Percentiles rank a stretch among this genome's conserved stretches.
Conservation (phyloP, 768 basidiomycete species). For the Leccinum aurantiacum region DNA sequence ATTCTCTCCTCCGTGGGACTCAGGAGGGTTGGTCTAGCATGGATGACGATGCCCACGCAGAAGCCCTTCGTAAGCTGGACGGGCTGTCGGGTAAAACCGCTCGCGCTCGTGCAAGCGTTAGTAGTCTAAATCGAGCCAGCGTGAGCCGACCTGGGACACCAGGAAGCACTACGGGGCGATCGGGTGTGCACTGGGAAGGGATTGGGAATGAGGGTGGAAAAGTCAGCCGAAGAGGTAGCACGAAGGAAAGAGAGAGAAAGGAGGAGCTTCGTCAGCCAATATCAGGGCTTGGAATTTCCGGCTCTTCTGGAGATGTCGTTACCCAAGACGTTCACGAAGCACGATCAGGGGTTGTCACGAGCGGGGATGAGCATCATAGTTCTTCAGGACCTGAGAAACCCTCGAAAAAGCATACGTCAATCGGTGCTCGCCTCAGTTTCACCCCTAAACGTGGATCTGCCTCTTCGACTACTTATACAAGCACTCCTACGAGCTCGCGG, state of each 20-base stretch:
- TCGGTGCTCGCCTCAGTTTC: slow-evolving; percentile 66
- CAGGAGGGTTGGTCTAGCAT: slow-evolving; percentile 89
- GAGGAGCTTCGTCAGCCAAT: slow-evolving; percentile 29
- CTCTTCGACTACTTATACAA: slow-evolving; percentile 83
- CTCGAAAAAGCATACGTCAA: slow-evolving; percentile 59
- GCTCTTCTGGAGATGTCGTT: slow-evolving; percentile 34
- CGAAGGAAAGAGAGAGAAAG: slow-evolving; percentile 48
- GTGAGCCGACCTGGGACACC: slow-evolving; percentile 77
- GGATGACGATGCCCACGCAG: slow-evolving; percentile 86
- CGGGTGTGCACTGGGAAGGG: slow-evolving; percentile 74
- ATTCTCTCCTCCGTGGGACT: slow-evolving; percentile 81
- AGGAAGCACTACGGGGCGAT: slow-evolving; percentile 49
- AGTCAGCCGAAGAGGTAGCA: slow-evolving; percentile 37
- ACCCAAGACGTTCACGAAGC: slow-evolving; percentile 42
- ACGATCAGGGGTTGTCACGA: slow-evolving; percentile 42
- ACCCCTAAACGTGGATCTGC: slow-evolving; percentile 87
- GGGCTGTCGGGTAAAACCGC: slow-evolving; percentile 78
- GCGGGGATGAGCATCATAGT: slow-evolving; percentile 57
- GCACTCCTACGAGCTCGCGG: slow-evolving; percentile 79
- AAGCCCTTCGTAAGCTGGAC: slow-evolving; percentile 90
- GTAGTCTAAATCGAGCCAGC: slow-evolving; percentile 65
- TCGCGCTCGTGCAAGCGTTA: slow-evolving; percentile 74
- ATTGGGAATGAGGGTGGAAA: slow-evolving; percentile 42
- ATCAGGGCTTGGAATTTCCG: slow-evolving; percentile 37
- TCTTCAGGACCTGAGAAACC: slow-evolving; percentile 58